These are phyloP conservation scores for Sordaria brevicollis DNA, from an alignment of 495 filamentous ascomycete genomes.

Conservation along the genomic window DNA sequence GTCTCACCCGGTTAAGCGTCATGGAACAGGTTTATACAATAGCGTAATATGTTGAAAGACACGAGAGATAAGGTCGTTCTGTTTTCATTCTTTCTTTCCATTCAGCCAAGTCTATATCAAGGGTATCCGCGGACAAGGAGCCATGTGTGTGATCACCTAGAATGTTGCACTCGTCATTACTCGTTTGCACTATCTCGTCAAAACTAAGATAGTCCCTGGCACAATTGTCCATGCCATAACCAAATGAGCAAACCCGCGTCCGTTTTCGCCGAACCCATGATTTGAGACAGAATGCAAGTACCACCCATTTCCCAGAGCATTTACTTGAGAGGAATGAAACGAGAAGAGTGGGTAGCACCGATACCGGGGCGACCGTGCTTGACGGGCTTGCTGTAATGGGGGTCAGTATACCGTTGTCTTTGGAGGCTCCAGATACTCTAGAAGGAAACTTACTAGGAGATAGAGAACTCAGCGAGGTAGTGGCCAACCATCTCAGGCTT, in stretches of 20 bases:
- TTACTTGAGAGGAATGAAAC: slow-evolving; percentile 99
- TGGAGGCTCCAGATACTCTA: neutral
- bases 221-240: slow-evolving; percentile 20
- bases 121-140: neutral
- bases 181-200: slow-evolving; percentile 20
- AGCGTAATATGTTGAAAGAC: neutral
- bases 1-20: neutral
- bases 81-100: neutral
- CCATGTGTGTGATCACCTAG: slow-evolving; percentile 2
- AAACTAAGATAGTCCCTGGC: slow-evolving; percentile 20
- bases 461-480: slow-evolving; percentile 98
- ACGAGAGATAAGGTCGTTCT: neutral
- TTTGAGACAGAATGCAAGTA: slow-evolving; percentile 30
- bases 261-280: slow-evolving; percentile 31
- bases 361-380: slow-evolving; percentile 99
- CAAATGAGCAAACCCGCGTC: slow-evolving; percentile 25
- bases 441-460: slow-evolving; percentile 77
- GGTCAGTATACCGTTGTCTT: slow-evolving; percentile 22
- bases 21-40: neutral
- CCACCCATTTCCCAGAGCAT: slow-evolving; percentile 29
- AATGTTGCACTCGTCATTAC: slow-evolving; percentile 15
- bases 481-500: slow-evolving; percentile 99
- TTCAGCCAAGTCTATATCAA: neutral
- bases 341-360: slow-evolving; percentile 99
- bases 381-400: slow-evolving; percentile 78